These are phyloP conservation scores for Phytopythium cucurbitacearum DNA, from an alignment of 352 stramenopile species.

Conservation along the genomic window DNA sequence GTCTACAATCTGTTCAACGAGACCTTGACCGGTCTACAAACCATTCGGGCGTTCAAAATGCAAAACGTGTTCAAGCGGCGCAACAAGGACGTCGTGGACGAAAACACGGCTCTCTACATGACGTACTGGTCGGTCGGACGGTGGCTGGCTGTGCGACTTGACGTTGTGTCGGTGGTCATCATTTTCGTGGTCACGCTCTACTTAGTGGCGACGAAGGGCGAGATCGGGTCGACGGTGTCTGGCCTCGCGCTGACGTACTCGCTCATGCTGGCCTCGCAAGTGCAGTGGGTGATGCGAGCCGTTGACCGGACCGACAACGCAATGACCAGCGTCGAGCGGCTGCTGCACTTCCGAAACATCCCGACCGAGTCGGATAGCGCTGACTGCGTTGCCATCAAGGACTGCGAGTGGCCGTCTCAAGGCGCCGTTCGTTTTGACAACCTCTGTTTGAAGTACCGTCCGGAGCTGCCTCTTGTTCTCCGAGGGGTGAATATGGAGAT, in stretches of 20 bases:
- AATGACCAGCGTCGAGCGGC: constrained; percentile 36
- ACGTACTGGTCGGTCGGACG: constrained; percentile 48
- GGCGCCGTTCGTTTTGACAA: constrained; percentile 26
- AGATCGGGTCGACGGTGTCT: constrained; percentile 20
- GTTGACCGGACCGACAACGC: constrained; percentile 24
- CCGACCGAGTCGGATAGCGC: constrained; percentile 11
- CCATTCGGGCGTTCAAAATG: constrained; percentile 77
- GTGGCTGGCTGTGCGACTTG: constrained; percentile 94
- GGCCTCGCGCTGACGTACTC: constrained; percentile 37
- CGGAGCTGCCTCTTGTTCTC: constrained; percentile 34
- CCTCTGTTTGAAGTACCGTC: constrained; percentile 29
- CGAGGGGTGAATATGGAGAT: constrained; percentile 27
- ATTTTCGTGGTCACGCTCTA: constrained; percentile 86
- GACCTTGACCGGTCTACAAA: constrained; percentile 87
- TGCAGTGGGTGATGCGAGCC: constrained; percentile 12
- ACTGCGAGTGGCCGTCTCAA: constrained; percentile 17
- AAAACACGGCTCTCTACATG: constrained; percentile 30
- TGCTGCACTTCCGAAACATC: constrained; percentile 29
- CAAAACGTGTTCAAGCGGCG: constrained; percentile 22
- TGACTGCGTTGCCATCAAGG: constrained; percentile 8
- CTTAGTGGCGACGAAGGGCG: constrained; percentile 48
- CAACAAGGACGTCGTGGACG: constrained; percentile 34
- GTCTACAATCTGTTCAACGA: constrained; percentile 91
- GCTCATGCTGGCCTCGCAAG: constrained; percentile 46
- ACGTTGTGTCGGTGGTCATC: constrained; percentile 73